Conservation (phyloP, 2,329 filamentous ascomycete genomes). For the Waltergamsia citrina region DNA sequence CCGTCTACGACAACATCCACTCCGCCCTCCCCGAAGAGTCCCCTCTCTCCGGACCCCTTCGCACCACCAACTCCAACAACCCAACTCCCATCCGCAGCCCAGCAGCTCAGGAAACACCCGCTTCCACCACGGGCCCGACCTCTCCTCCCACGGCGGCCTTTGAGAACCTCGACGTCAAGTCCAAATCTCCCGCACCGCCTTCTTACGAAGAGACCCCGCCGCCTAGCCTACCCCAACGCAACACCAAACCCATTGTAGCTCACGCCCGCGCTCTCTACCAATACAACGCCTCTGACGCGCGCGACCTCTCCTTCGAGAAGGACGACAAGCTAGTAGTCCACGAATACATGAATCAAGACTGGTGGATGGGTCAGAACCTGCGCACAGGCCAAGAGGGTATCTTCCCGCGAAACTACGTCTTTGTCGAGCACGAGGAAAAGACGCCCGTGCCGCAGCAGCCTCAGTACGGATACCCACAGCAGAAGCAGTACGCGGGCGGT, state of each 20-base stretch:
- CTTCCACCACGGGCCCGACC: constrained; percentile 21
- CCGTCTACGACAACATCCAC: constrained; percentile 67
- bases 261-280: constrained; percentile 75
- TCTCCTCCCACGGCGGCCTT: constrained; percentile 15
- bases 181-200: constrained; percentile 32
- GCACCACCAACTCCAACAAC: constrained; percentile 18
- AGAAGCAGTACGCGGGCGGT: constrained; percentile 22
- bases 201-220: constrained; percentile 40
- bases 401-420: constrained; percentile 87
- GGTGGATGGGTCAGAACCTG: constrained; percentile 87
- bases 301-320: constrained; percentile 72
- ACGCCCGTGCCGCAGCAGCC: constrained; percentile 24
- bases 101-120: no score
- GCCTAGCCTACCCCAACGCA: constrained; percentile 28
- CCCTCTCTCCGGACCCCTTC: constrained; percentile 40
- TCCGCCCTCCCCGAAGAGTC: constrained; percentile 65
- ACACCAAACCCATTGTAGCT: constrained; percentile 50
- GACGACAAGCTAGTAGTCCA: constrained; percentile 73
- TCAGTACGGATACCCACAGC: constrained; percentile 28
- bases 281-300: constrained; percentile 69
- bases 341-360: constrained; percentile 94
- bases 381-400: constrained; percentile 82
- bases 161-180: constrained; percentile 15
- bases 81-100: constrained; percentile 11
- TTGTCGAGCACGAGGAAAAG: constrained; percentile 55